Base-by-base conservation (phyloP, 306 rosid genomes). In the Pyrus pyrifolia region DNA sequence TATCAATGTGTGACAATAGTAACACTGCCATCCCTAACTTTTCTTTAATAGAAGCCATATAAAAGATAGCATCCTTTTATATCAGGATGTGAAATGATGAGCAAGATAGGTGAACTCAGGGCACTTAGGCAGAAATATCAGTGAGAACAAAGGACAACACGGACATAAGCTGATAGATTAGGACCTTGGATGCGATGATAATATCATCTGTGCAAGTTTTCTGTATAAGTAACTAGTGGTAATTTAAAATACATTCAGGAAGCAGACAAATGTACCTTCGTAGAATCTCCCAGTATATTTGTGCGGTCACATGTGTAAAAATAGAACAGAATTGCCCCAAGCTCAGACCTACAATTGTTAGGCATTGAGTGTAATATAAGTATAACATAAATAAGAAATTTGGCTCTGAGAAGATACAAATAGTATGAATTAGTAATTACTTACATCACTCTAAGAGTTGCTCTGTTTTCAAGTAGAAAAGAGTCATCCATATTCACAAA, bases 221-320 rank as follows among this genome's bases (percentile, higher is more conserved):
- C 57, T 15, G 2, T 31, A 33, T 5, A 57, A 8, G 23, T 13
- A 57, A n/a, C 38, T 38, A 30, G 3, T 12, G 9, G 45, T 70
- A 4, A 71, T 71, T 51, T 71, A 71, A 31, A 71, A 35, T 33
- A 81, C 12, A 31, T 30, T 68, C 77, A 44, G 71, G n/a, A 69
- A 73, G 74, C 33, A 65, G 69, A 80, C 40, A 75, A 52, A 22
- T 60, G 80, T 77, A 92, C 99, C 96, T 96, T 96, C 4, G 83
- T 88, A 71, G 99, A 88, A 49, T 88, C 87, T 79, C 96, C 93
- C 78, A 96, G 83, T 75, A 92, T 22, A 83, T 69, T 75, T 79
- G 99, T 96, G 60, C 99, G 97, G 81, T 96, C 99, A 77, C 93
- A 88, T 78, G 86, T 81, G 86, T 90, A 96, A 88, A 91, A 92